phyloP scores from a whole-genome alignment of 371 early-diverging fungal species.

The Sporodiniella umbellata region DNA sequence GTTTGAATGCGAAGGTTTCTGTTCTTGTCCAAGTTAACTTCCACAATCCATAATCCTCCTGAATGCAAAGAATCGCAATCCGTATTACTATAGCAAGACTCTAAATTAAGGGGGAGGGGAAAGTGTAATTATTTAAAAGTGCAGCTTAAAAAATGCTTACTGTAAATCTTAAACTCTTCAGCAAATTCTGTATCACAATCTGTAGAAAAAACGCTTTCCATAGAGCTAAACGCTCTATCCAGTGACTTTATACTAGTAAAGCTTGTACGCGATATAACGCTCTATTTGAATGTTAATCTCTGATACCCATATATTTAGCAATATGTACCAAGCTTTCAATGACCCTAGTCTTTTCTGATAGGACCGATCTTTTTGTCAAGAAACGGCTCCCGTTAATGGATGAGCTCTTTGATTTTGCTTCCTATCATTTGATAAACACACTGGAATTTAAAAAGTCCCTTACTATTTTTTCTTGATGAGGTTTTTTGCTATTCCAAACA shows the following conservation, averaged over 20 bases:
- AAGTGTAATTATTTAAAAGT: no score
- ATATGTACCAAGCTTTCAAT: conserved; percentile 1
- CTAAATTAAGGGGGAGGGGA: neutral
- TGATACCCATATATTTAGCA: no score
- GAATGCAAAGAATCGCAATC: conserved; percentile 18
- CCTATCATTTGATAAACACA: neutral
- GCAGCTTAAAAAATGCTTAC: conserved; percentile 1
- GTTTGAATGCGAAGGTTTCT: conserved; percentile 19
- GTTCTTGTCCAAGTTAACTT: conserved; percentile 16
- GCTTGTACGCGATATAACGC: neutral
- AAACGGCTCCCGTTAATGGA: neutral
- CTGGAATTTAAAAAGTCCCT: no score
- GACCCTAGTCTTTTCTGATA: neutral
- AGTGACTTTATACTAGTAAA: neutral
- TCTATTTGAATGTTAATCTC: no score
- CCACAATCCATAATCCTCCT: conserved; percentile 11
- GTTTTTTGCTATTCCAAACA: conserved; percentile 17
- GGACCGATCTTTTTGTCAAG: conserved; percentile 10
- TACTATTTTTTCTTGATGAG: neutral
- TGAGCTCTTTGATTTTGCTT: neutral
- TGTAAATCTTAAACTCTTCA: conserved; percentile 16
- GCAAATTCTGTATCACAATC: no score
- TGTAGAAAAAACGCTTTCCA: no score
- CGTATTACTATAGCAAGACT: conserved; percentile 18
- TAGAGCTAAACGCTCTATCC: no score